These are phyloP conservation scores for Dryas integrifolia DNA, from an alignment of 331 rosid genomes.

Conservation along the genomic window DNA sequence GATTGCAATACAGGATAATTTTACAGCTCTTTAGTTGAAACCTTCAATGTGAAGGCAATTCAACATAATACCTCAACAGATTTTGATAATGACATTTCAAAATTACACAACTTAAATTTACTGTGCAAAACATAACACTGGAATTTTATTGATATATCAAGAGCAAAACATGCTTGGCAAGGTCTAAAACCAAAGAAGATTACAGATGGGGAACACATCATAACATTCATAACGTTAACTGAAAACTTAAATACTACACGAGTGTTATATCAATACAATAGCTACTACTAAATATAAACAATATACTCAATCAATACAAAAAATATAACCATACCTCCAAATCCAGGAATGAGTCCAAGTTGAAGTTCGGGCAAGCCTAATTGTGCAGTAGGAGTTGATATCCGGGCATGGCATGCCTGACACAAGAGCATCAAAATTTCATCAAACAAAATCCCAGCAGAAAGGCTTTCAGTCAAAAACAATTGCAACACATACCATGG, in stretches of 20 bases:
- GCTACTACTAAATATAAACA: not conserved
- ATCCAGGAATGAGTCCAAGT: conserved; percentile 96
- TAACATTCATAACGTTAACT: not conserved
- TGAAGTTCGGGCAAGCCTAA: conserved; percentile 95
- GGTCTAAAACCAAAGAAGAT: not conserved
- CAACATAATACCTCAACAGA: not conserved
- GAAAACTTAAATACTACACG: too few species aligned
- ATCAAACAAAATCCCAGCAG: conserved; percentile 16
- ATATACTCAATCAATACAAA: conserved; percentile 1
- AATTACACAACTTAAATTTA: not conserved
- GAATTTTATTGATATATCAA: not conserved
- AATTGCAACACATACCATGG: conserved; percentile 64
- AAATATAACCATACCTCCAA: conserved; percentile 63
- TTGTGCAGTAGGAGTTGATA: conserved; percentile 86
- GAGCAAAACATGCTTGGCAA: not conserved
- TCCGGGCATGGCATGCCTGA: conserved; percentile 84
- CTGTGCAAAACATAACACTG: not conserved
- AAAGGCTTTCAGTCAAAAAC: not conserved
- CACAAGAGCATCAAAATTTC: not conserved
- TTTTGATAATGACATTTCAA: not conserved
- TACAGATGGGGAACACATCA: not conserved
- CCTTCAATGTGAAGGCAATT: not conserved
- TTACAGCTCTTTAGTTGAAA: not conserved
- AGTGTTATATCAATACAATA: not conserved
- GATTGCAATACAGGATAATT: not conserved